Evolutionary conservation across 140 eudicot species (phyloP), one percentile per base, ranked within the genome.

Genomic region (Anethum foeniculum): DNA sequence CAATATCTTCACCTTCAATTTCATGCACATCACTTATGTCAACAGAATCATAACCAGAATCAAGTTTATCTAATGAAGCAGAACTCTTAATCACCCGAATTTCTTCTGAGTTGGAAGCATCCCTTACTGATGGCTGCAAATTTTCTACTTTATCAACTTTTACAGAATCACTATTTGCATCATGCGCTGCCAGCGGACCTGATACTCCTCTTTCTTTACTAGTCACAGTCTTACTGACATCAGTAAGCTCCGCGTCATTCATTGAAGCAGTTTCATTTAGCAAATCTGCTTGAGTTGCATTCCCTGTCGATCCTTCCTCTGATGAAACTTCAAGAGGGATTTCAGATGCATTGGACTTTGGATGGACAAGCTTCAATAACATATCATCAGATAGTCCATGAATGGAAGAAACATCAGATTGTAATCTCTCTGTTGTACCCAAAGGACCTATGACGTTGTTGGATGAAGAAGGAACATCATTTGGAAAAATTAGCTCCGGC

Each of bases 1-100:
- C 75, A 47, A 81, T 28, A 75, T 76, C 82, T 21, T 92, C 97
- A 23, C 88, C 91, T 30, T 90, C 96, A 7, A 81, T 77, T 46
- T 94, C 93, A 69, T 88, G 77, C 30, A 85, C 82, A 18, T 81
- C 71, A 64, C 84, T 82, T 48, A 87, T 93, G 39, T 86, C 92
- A 23, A 80, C 23, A 32, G 89, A 86, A 76, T 83, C 86, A 44
- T 72, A 41, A 81, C 90, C 84, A 56, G 84, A 44, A 65, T 90
- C 91, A 27, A 75, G 52, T 77, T 79, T 89, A 71, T 88, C 91
- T 58, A 71, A 27, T 30, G 86, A 83, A 27, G 80, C 38, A 6
- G 90, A 58, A 41, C 41, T 84, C 83, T 77, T 86, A 44, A 58
- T 75, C 32, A 38, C 36, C 73, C 58, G 79, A 77, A 77, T 38